Conservation (phyloP, 768 basidiomycete species). For the Harrya chromipes region DNA sequence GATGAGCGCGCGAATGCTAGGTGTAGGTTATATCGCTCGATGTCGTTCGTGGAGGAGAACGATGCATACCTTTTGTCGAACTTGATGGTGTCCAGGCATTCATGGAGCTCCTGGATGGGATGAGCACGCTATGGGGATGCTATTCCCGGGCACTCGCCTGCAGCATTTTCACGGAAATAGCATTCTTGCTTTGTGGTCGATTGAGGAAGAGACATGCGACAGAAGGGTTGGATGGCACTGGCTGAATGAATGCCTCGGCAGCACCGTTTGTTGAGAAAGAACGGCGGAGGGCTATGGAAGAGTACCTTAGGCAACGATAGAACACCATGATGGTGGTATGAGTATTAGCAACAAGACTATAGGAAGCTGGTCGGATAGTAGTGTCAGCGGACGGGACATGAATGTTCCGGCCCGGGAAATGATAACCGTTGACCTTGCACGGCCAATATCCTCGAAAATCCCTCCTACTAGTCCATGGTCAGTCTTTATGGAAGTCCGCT, state of each 20-base stretch:
- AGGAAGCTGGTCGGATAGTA: too few relatives aligned
- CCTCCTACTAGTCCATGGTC: too few relatives aligned
- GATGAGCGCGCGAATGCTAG: slow-evolving; percentile 74
- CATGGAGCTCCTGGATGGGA: slow-evolving; percentile 58
- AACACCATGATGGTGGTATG: slow-evolving; percentile 2
- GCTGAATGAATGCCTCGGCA: slow-evolving; percentile 46
- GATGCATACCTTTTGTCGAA: slow-evolving; percentile 59
- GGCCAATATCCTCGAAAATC: too few relatives aligned
- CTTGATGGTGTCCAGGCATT: slow-evolving; percentile 62
- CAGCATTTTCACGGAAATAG: slow-evolving; percentile 73
- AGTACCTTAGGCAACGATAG: not conserved
- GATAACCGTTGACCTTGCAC: too few relatives aligned
- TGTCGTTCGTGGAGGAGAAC: not conserved
- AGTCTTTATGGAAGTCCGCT: too few relatives aligned
- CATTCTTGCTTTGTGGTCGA: slow-evolving; percentile 81
- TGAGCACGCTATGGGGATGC: not conserved
- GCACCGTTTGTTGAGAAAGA: slow-evolving; percentile 19
- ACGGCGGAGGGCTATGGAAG: slow-evolving; percentile 2
- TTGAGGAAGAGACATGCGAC: slow-evolving; percentile 76
- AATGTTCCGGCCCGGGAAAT: too few relatives aligned
- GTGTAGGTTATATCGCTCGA: not conserved
- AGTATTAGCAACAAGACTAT: too few relatives aligned
- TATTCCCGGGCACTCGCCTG: slow-evolving; percentile 40
- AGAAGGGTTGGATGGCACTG: slow-evolving; percentile 53
- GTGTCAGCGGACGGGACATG: too few relatives aligned